These are phyloP conservation scores for Colletotrichum siamense DNA, from an alignment of 2,329 filamentous ascomycete genomes.

Conservation along the genomic window DNA sequence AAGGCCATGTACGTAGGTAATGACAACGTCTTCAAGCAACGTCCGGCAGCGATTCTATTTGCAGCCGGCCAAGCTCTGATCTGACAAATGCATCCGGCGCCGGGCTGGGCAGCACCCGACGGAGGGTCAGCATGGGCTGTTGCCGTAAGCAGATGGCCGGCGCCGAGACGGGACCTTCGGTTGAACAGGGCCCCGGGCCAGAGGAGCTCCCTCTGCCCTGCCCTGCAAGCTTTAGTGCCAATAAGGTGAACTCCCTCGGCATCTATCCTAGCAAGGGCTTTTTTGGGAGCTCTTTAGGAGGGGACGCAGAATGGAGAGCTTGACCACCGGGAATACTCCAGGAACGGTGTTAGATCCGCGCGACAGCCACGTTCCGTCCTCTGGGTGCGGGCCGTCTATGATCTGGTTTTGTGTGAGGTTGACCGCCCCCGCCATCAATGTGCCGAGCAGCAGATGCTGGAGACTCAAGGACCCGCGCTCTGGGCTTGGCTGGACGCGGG, in stretches of 20 bases:
- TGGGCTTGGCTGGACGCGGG: neutral
- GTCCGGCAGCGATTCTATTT: neutral
- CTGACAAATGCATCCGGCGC: neutral
- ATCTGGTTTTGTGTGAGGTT: neutral
- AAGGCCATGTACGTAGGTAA: neutral
- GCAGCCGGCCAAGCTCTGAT: neutral
- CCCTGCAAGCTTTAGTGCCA: neutral
- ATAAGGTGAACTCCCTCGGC: neutral
- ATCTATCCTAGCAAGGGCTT: neutral
- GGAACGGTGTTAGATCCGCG: neutral
- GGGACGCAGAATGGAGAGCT: neutral
- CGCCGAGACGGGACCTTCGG: neutral
- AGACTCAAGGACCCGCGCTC: neutral
- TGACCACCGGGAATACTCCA: neutral
- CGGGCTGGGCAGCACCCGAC: neutral
- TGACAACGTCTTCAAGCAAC: neutral
- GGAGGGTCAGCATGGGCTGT: neutral
- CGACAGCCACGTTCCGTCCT: neutral
- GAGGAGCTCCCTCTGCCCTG: neutral
- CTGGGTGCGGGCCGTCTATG: neutral
- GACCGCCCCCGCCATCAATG: neutral
- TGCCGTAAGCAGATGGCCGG: neutral
- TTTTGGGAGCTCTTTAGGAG: neutral
- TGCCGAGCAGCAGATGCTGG: neutral
- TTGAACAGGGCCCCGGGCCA: neutral